Percentiles rank a stretch among this genome's conserved stretches.
phyloP scores from a whole-genome alignment of 495 filamentous ascomycete genomes.

The Lophiostoma macrostomum region DNA sequence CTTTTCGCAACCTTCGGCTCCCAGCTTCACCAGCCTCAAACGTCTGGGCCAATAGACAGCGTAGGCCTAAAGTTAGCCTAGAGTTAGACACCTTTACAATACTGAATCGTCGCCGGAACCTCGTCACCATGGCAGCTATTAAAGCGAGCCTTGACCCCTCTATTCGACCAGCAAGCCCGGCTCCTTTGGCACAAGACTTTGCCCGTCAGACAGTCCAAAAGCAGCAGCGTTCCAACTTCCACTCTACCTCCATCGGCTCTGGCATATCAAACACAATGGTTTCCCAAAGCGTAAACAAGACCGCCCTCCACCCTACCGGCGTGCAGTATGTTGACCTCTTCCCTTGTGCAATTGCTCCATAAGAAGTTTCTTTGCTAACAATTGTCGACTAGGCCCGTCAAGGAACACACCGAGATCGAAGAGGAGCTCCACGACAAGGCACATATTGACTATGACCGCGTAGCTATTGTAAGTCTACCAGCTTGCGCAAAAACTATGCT shows the following conservation, averaged over 20 bases:
- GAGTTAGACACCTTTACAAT: constrained; percentile 2
- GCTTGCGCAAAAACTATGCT: background rate
- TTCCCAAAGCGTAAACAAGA: constrained; percentile 81
- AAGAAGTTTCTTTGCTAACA: too few species aligned
- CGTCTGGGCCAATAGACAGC: too few species aligned
- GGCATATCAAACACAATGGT: constrained; percentile 62
- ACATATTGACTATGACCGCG: constrained; percentile 98
- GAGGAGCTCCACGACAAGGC: constrained; percentile 97
- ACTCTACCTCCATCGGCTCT: constrained; percentile 56
- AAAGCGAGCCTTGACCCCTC: constrained; percentile 43
- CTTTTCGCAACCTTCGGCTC: too few species aligned
- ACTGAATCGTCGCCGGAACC: constrained; percentile 13
- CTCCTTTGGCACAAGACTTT: constrained; percentile 57
- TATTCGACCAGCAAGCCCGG: constrained; percentile 46
- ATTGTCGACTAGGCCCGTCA: constrained; percentile 58
- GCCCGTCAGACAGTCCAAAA: constrained; percentile 58
- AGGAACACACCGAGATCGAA: constrained; percentile 91
- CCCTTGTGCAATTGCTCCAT: constrained; percentile 16
- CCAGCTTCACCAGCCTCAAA: too few species aligned
- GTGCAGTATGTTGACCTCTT: constrained; percentile 64
- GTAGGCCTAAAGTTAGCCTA: too few species aligned
- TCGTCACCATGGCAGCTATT: constrained; percentile 26
- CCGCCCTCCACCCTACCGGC: constrained; percentile 83
- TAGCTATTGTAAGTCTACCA: constrained; percentile 76
- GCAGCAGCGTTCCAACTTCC: constrained; percentile 62